Base-by-base conservation (phyloP, 352 stramenopile species). In the Phytophthora sojae region DNA sequence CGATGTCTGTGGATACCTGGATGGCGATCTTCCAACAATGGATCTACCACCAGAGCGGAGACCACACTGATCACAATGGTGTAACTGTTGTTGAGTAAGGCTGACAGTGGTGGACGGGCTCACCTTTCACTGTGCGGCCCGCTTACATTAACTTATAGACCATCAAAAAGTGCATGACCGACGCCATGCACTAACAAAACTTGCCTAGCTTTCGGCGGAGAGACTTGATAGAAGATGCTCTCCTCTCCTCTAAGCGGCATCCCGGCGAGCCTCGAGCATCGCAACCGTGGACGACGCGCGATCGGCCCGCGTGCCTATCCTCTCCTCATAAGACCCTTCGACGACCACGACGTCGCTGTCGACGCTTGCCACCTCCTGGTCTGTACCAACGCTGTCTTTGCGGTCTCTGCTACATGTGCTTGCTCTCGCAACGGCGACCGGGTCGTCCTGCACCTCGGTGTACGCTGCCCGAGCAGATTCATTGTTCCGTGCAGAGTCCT, bases 181-280 rank as follows among this genome's bases (percentile, higher is more conserved):
- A 53, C 47, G n/a, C 23, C 26, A 17, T 19, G 52, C 42, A 23
- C 32, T 17, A 17, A 47, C 17, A 64, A 61, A n/a, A 59, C 45
- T 23, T 39, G 51, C 65, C 61, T 61, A 64, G 68, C 26, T 57
- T 29, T 6, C 67, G 51, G 51, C 61, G 29, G 19, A 64, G 30
- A 57, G 30, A 59, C 21, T 30, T 14, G 19, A 53, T 29, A 25
- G 19, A 53, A 25, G 45, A 7, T 25, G n/a, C 12, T n/a, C 39
- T 15, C 26, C 35, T n/a, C 35, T 14, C 35, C 9, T 70, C 50
- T 74, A 74, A 29, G 39, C 59, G 14, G 50, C 70, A 21, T 67
- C 54, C 17, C 65, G 35, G 23, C 37, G 70, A 15, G 65, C 55
- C 56, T 77, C 70, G 9, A 78, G 61, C 57, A 75, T 78, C 25